Conservation (phyloP, 345 rosid species). For the Erysimum cheiranthoides region DNA sequence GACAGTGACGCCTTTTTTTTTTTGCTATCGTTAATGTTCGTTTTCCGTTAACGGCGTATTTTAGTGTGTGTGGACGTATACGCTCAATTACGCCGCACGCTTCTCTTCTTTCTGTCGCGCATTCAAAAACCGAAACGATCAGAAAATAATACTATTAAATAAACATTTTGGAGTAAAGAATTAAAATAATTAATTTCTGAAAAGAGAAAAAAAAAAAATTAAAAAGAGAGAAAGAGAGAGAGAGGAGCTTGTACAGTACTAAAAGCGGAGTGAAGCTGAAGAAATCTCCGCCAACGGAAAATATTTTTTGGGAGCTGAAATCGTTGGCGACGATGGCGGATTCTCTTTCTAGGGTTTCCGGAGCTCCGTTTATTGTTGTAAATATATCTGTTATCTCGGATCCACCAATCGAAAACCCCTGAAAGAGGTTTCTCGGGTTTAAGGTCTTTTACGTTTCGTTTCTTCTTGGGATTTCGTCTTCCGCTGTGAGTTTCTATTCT, state of each 20-base stretch:
- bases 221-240: background rate
- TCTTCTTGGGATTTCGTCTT: constrained; percentile 32
- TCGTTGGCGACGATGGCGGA: constrained; percentile 57
- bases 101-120: constrained; percentile 47
- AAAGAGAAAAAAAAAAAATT: background rate
- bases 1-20: constrained; percentile 13
- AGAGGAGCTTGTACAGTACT: constrained; percentile 43
- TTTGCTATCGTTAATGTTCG: constrained; percentile 51
- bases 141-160: constrained; percentile 23
- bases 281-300: constrained; percentile 58
- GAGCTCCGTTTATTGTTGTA: constrained; percentile 45
- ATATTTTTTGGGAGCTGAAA: constrained; percentile 8
- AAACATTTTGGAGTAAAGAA: constrained; percentile 11
- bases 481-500: constrained; percentile 32
- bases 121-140: constrained; percentile 45
- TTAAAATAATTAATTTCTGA: constrained; percentile 7
- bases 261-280: constrained; percentile 56
- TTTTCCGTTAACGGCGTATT: constrained; percentile 53
- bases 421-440: constrained; percentile 36
- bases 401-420: constrained; percentile 49
- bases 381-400: constrained; percentile 46
- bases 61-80: constrained; percentile 27
- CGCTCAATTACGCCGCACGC: constrained; percentile 50
- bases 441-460: constrained; percentile 14
- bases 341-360: constrained; percentile 44